Conservation (phyloP, 2,329 filamentous ascomycete genomes). For the Paracoccidioides brasiliensis region DNA sequence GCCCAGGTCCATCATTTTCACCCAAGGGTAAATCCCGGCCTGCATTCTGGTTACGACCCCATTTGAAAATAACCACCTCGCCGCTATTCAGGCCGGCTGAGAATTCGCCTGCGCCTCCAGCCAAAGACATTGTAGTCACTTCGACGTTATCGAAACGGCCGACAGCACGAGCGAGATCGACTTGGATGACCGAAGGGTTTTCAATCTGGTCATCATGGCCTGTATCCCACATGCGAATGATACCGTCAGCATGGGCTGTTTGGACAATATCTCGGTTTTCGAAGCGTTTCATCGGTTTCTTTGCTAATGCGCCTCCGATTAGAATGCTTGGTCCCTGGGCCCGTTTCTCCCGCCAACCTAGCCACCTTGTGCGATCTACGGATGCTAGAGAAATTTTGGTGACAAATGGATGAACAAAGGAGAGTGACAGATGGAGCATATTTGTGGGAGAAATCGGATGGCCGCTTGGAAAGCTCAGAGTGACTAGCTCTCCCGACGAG, state of each 20-base stretch:
- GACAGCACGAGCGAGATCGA: conserved; percentile 72
- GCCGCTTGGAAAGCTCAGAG: conserved; percentile 82
- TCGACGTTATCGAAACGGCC: conserved; percentile 66
- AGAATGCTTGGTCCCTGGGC: conserved; percentile 65
- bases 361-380: conserved; percentile 69
- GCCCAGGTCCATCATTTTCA: conserved; percentile 49
- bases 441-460: conserved; percentile 86
- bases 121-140: conserved; percentile 66
- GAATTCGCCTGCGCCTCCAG: conserved; percentile 69
- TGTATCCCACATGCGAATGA: conserved; percentile 82
- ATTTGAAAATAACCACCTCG: conserved; percentile 78
- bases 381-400: conserved; percentile 58
- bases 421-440: conserved; percentile 75
- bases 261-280: conserved; percentile 76
- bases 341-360: conserved; percentile 77
- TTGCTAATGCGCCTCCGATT: conserved; percentile 62
- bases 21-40: conserved; percentile 47
- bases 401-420: conserved; percentile 82
- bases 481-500: conserved; percentile 76
- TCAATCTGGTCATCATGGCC: conserved; percentile 90
- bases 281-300: conserved; percentile 58
- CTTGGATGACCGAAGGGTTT: conserved; percentile 66
- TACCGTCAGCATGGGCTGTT: conserved; percentile 80
- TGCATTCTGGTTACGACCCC: conserved; percentile 65
- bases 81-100: conserved; percentile 68